phyloP scores from a whole-genome alignment of 305 asterid species.

The Ajuga reptans region DNA sequence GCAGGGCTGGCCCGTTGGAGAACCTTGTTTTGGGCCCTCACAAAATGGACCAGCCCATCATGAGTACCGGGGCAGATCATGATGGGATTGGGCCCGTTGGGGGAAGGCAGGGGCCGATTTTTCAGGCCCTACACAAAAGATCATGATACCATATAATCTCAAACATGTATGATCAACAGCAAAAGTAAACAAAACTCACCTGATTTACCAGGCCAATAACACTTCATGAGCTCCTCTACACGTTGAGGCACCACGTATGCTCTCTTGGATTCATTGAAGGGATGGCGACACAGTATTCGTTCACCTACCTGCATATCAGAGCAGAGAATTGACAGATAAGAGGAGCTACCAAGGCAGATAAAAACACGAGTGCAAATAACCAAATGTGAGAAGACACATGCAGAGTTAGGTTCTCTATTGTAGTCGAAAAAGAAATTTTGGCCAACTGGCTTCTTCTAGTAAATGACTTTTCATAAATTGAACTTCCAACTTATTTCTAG shows the following conservation, averaged over 20 bases:
- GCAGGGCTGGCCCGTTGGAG: too few relatives aligned
- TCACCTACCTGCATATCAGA: constrained; percentile 54
- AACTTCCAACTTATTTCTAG: background rate
- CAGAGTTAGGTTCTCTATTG: background rate
- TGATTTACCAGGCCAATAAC: constrained; percentile 87
- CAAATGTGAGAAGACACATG: background rate
- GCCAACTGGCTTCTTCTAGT: background rate
- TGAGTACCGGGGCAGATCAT: too few relatives aligned
- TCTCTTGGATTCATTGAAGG: constrained; percentile 90
- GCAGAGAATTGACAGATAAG: constrained; percentile 8
- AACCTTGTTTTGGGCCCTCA: too few relatives aligned
- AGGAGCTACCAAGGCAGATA: background rate
- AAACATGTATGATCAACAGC: background rate
- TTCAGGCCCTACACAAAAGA: background rate
- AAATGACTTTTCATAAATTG: background rate
- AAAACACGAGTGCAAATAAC: background rate
- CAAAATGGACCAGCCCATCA: too few relatives aligned
- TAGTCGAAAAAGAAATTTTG: background rate
- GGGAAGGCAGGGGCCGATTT: too few relatives aligned
- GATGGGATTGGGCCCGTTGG: too few relatives aligned
- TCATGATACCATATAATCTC: background rate
- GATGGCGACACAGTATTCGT: constrained; percentile 87
- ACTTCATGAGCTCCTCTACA: constrained; percentile 93
- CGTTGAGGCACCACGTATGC: constrained; percentile 93
- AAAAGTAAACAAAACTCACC: constrained; percentile 31